phyloP scores from a whole-genome alignment of 1,284 basidiomycete genomes.

The Tetrapyrgos nigripes region DNA sequence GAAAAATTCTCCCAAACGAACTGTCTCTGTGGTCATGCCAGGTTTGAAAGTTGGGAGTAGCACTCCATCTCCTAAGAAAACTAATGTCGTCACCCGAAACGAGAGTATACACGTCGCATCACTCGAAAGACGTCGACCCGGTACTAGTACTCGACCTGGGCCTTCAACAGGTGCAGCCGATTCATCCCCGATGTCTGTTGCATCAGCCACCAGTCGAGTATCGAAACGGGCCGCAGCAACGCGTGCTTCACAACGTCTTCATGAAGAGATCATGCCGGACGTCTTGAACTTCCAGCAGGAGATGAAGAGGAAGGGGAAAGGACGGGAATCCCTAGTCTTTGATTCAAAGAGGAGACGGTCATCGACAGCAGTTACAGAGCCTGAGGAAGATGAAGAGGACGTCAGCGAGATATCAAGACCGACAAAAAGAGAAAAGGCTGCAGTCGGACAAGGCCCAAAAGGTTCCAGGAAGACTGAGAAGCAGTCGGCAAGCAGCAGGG shows the following conservation, averaged over 20 bases:
- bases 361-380: background rate
- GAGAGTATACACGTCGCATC: conserved; percentile 14
- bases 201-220: background rate
- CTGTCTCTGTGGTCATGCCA: conserved; percentile 7
- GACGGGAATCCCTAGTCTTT: background rate
- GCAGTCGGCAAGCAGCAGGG: conserved; percentile 21
- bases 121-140: conserved; percentile 3
- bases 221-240: conserved; percentile 67
- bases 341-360: background rate
- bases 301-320: conserved; percentile 39
- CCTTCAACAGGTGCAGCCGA: conserved; percentile 15
- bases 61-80: background rate
- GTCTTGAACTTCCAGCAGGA: conserved; percentile 72
- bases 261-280: conserved; percentile 79
- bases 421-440: background rate
- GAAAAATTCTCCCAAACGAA: background rate
- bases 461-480: conserved; percentile 11
- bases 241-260: conserved; percentile 66
- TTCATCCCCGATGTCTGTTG: background rate
- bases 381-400: conserved; percentile 18
- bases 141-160: background rate
- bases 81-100: background rate
- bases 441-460: background rate
- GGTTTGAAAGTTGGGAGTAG: background rate
- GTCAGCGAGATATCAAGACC: conserved; percentile 13